Base-by-base conservation (phyloP, 2,329 filamentous ascomycete genomes). In the Fusarium falciforme region DNA sequence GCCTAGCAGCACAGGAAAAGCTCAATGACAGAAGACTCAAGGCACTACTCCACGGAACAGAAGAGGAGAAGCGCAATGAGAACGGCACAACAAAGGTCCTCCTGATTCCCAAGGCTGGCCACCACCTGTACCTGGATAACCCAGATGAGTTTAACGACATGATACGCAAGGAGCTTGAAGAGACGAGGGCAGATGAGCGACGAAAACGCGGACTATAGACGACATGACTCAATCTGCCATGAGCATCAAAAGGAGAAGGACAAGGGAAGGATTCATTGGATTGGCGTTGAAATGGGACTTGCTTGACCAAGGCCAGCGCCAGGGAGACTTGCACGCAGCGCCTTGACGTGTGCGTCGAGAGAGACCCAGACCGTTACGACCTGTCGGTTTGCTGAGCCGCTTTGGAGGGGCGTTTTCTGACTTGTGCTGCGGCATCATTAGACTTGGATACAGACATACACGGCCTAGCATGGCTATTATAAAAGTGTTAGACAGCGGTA, bases 41-140 rank as follows among this genome's bases (percentile, higher is more conserved):
- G 59, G 86, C 89, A 0, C 84, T 98, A 5, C 83, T 87, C 14
- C 82, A 88, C 25, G 93, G 89, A 25, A 92, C 89, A 0, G 85
- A 88, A 1, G 92, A 94, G 66, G 93, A 97, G 82, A 90, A 87
- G 81, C 84, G 86, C 67, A 85, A 84, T 5, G 96, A 98, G 79
- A 93, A 94, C 64, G 95, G 96, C 6, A 91, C 90, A 47, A 93
- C 93, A 10, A 96, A 93, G 83, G 95, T 98, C 0, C 82, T 96
- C 6, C 87, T 98, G 35, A 92, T 99, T 16, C 82, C 81, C 69
- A 88, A 88, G 76, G 87, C 89, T 0, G 89, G 89, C 0, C 89
- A 91, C 59, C 89, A 91, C 77, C 77, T 91, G 10, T 90, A 91
- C 79, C 81, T 91, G 29, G 89, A 91, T 73, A 91, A 91, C 71